Percentiles rank a stretch among this genome's conserved stretches.
These are phyloP conservation scores for Melanomma pulvis-pyrius DNA, from an alignment of 495 filamentous ascomycete genomes.

Conservation along the genomic window DNA sequence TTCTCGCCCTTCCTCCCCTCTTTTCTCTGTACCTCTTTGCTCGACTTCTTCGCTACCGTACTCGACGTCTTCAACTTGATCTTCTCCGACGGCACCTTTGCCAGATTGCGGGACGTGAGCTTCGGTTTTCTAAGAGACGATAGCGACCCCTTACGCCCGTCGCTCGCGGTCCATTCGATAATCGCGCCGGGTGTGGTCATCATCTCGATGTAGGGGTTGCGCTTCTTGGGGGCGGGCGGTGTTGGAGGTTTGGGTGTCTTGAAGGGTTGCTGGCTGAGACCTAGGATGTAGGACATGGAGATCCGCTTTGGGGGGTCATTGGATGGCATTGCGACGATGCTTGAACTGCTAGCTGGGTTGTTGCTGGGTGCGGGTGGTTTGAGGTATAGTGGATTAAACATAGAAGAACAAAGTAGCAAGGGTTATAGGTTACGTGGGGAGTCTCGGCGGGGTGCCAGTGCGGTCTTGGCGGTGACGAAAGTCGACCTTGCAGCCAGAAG, in stretches of 20 bases:
- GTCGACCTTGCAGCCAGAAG: too few relatives aligned
- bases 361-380: too few relatives aligned
- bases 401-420: too few relatives aligned
- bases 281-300: slow-evolving; percentile 21
- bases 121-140: not conserved
- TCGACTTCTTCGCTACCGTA: not conserved
- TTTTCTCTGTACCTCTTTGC: not conserved
- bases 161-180: slow-evolving; percentile 15
- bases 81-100: not conserved
- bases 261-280: slow-evolving; percentile 12
- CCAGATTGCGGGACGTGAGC: slow-evolving; percentile 4
- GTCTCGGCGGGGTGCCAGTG: not conserved
- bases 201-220: not conserved
- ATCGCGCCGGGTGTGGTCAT: slow-evolving; percentile 12
- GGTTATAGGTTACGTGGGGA: not conserved
- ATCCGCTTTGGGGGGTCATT: not conserved
- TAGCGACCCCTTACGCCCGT: slow-evolving; percentile 11
- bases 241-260: slow-evolving; percentile 6
- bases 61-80: not conserved
- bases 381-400: too few relatives aligned
- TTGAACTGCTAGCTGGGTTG: too few relatives aligned
- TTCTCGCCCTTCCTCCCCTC: not conserved
- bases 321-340: not conserved
- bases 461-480: not conserved
- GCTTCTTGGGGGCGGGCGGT: not conserved